Base-by-base conservation (phyloP, 2,329 filamentous ascomycete species). In the Alternaria sp. region DNA sequence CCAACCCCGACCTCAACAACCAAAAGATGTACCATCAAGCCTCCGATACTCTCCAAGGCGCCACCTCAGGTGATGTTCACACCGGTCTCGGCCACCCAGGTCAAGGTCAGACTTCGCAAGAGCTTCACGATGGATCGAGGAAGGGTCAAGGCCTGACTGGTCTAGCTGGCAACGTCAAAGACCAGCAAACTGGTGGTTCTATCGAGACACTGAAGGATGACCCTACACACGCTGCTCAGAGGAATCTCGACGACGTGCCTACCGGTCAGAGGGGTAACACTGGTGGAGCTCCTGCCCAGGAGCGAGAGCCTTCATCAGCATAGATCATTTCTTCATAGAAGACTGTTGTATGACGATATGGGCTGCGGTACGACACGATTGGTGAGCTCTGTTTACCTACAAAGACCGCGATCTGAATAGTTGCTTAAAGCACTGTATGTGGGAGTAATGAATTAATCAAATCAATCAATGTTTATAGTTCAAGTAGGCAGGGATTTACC, bases 21-120 rank as follows among this genome's bases (percentile, higher is more conserved):
- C 81, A 83, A 54, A 77, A 77, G 8, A 74, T 78, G 57, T 68
- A 73, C 58, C 81, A 84, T 7, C 70, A 77, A 12, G 83, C 85
- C 0, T 75, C 73, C 1, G 78, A 81, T 34, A 85, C 85, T 0
- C 71, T 87, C 14, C 76, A 68, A 32, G 85, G 86, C 28, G 81
- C 85, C 4, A 86, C 84, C 3, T 87, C 85, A 0, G 77, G 71
- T 12, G 82, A 86, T 52, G 84, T 88, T 8, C 78, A 88, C 76
- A 81, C 76, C 0, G 85, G 86, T 0, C 69, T 86, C 2, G 85
- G 85, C 2, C 81, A 86, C 56, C 86, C 85, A 2, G 75, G 80
- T 10, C 75, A 78, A 49, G 85, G 83, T 22, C 79, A 86, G 76
- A 83, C 81, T 18, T 81, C 76, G 55, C 71, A 65, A 3, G 85